These are phyloP conservation scores for Hymenoscyphus repandus DNA, from an alignment of 2,329 filamentous ascomycete genomes.

Conservation along the genomic window DNA sequence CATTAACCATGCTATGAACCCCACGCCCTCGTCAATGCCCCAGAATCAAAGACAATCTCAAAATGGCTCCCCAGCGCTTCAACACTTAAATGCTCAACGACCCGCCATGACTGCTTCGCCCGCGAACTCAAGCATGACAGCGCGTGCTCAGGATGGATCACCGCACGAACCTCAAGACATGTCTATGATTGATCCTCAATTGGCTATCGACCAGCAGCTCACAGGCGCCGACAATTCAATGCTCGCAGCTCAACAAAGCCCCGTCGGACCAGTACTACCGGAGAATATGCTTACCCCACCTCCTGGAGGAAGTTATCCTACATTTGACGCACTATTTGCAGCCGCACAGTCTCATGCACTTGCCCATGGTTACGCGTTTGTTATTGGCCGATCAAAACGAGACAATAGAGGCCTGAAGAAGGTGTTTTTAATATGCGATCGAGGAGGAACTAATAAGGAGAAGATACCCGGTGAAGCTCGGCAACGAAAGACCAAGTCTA, in stretches of 20 bases:
- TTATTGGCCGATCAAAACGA: conserved; percentile 59
- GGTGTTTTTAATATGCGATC: conserved; percentile 62
- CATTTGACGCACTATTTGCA: conserved; percentile 59
- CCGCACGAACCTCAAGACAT: conserved; percentile 26
- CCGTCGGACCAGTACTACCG: conserved; percentile 17
- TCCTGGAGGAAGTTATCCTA: conserved; percentile 59
- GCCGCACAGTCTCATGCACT: conserved; percentile 61
- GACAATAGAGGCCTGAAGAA: conserved; percentile 64
- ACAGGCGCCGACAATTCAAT: conserved; percentile 17
- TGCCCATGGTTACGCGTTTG: conserved; percentile 62
- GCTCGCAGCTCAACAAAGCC: conserved; percentile 9
- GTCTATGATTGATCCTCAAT: conserved; percentile 32
- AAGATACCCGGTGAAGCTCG: conserved; percentile 31
- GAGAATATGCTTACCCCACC: conserved; percentile 36
- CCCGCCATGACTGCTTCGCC: conserved; percentile 26
- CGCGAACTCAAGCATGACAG: conserved; percentile 20
- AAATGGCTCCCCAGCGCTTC: conserved; percentile 27
- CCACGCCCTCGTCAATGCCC: conserved; percentile 16
- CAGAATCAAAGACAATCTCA: conserved; percentile 27
- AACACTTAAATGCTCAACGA: conserved; percentile 21
- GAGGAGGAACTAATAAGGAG: conserved; percentile 58
- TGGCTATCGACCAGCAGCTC: conserved; percentile 28
- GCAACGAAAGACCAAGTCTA: conserved; percentile 61
- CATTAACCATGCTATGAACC: conserved; percentile 28
- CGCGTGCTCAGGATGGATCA: conserved; percentile 22